phyloP scores from a whole-genome alignment of 2,329 filamentous ascomycete genomes.

The Pestalotiopsis fici region DNA sequence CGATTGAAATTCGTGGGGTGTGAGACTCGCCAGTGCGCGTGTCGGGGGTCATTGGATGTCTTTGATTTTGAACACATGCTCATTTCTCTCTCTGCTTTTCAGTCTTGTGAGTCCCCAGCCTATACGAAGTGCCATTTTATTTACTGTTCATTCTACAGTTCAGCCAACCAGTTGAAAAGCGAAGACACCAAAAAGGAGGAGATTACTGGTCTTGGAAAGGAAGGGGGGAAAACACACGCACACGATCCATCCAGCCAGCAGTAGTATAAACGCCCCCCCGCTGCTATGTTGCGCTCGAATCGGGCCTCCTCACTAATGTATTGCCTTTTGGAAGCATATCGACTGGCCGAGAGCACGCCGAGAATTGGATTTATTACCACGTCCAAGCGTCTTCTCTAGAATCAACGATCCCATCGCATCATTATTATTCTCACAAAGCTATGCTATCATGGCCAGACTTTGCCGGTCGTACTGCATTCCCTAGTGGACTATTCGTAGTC shows the following conservation, averaged over 20 bases:
- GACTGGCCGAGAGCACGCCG: not conserved
- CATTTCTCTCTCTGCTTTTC: not conserved
- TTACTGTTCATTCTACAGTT: not conserved
- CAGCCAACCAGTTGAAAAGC: not conserved
- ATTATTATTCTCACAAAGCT: not conserved
- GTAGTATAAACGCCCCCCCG: not conserved
- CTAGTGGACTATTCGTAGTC: not conserved
- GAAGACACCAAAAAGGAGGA: not conserved
- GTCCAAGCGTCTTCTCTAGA: not conserved
- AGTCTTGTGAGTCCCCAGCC: not conserved
- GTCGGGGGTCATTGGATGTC: slow-evolving; percentile 7
- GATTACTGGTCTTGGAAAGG: not conserved
- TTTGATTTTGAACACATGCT: slow-evolving; percentile 4
- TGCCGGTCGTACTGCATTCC: not conserved
- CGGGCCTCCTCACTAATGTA: not conserved
- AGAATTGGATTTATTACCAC: not conserved
- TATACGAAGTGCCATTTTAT: not conserved
- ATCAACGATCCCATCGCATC: not conserved
- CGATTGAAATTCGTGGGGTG: not conserved
- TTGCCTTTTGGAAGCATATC: not conserved
- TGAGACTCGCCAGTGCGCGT: slow-evolving; percentile 1
- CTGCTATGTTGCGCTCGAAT: not conserved
- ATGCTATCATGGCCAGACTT: not conserved
- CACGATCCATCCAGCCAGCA: not conserved
- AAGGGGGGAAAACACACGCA: not conserved